These are phyloP conservation scores for Debaryomyces coudertii DNA, from an alignment of 1,139 yeast species.

Conservation along the genomic window DNA sequence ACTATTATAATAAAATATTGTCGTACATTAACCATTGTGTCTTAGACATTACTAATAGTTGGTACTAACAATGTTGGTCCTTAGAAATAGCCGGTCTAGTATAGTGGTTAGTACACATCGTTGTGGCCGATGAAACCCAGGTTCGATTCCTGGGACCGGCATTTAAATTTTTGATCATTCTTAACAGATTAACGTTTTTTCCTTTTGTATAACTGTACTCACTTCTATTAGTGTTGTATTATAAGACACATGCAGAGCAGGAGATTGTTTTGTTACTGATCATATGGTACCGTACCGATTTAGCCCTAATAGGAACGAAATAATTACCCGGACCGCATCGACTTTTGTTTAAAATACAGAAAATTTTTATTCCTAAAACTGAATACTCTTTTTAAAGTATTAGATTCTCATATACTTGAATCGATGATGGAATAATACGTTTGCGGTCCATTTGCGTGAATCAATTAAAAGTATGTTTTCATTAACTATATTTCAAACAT, in stretches of 20 bases:
- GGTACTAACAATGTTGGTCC: neutral
- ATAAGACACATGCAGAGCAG: no score
- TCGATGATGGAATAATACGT: conserved; percentile 1
- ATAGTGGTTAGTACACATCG: conserved; percentile 51
- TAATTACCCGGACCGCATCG: neutral
- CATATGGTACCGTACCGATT: no score
- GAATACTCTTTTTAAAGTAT: neutral
- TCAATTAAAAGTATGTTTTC: conserved; percentile 6
- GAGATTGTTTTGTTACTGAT: no score
- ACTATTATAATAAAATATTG: neutral
- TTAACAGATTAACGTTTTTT: no score
- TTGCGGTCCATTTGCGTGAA: neutral
- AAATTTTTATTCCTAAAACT: neutral
- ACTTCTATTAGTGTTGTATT: no score
- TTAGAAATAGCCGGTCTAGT: conserved; percentile 42
- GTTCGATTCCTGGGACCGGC: conserved; percentile 53
- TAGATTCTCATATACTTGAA: neutral
- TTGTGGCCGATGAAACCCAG: conserved; percentile 52
- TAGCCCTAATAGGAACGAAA: neutral
- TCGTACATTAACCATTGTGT: neutral
- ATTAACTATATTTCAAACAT: neutral
- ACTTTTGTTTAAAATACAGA: neutral
- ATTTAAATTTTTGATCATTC: conserved; percentile 26
- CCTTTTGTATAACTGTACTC: neutral
- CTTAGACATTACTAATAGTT: neutral